phyloP scores from a whole-genome alignment of 805 yeast species.

The Candida hungchunana region DNA sequence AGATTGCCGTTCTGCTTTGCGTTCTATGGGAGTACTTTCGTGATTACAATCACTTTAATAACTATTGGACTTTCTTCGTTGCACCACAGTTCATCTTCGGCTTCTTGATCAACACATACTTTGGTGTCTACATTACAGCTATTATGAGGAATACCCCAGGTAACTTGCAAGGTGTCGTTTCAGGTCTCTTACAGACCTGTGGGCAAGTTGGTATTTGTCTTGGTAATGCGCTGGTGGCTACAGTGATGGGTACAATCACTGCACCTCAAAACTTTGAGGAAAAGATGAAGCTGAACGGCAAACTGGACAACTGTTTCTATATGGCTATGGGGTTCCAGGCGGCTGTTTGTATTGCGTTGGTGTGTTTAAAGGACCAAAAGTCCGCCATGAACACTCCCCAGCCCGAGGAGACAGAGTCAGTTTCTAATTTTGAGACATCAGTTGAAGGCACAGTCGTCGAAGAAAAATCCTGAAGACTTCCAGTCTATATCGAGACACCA shows the following conservation, averaged over 20 bases:
- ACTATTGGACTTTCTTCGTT: slow-evolving; percentile 29
- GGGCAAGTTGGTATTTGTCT: slow-evolving; percentile 33
- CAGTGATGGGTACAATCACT: slow-evolving; percentile 26
- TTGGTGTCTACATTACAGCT: slow-evolving; percentile 31
- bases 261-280: background rate
- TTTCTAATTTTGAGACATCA: no score
- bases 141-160: slow-evolving; percentile 32
- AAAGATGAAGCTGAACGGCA: slow-evolving; percentile 6
- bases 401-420: no score
- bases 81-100: slow-evolving; percentile 26
- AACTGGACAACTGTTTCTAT: slow-evolving; percentile 8
- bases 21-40: slow-evolving; percentile 19
- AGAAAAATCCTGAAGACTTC: no score
- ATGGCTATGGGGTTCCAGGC: slow-evolving; percentile 9
- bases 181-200: slow-evolving; percentile 33
- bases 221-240: slow-evolving; percentile 26
- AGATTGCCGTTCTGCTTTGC: slow-evolving; percentile 15
- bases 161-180: slow-evolving; percentile 36
- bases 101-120: slow-evolving; percentile 29
- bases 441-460: no score
- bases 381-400: no score
- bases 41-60: background rate
- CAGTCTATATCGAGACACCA: no score
- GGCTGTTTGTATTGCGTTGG: slow-evolving; percentile 1
- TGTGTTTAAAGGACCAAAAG: slow-evolving; percentile 8